Percentiles rank a stretch among this genome's conserved stretches.
phyloP scores from a whole-genome alignment of 306 rosid genomes.

The Acacia crassicarpa region DNA sequence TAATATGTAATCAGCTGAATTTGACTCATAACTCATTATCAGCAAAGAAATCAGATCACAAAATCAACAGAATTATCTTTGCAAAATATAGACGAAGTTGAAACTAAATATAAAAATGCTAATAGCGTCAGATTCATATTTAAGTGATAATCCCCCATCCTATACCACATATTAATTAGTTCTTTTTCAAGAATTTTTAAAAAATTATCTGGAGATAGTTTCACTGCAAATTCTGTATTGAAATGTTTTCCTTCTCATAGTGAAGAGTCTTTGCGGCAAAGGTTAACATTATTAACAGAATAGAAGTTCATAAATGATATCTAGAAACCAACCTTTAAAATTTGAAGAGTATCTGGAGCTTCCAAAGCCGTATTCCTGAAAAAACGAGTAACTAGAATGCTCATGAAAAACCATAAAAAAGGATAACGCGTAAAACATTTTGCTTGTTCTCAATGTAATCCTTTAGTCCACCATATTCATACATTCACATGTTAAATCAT shows the following conservation, averaged over 20 bases:
- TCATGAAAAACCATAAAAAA: neutral
- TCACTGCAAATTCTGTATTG: neutral
- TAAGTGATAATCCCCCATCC: neutral
- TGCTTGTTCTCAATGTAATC: constrained; percentile 9
- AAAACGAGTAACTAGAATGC: constrained; percentile 21
- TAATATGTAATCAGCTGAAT: neutral
- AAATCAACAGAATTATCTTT: constrained; percentile 1
- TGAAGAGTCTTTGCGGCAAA: constrained; percentile 7
- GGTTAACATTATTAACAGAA: constrained; percentile 3
- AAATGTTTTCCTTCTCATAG: neutral
- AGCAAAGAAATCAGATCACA: constrained; percentile 18
- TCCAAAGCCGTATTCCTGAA: constrained; percentile 65
- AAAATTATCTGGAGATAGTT: neutral
- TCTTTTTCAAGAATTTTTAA: neutral
- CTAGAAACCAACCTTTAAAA: constrained; percentile 62
- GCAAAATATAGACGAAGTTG: neutral
- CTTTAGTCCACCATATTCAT: constrained; percentile 15
- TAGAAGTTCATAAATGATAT: constrained; percentile 9
- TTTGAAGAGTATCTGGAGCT: constrained; percentile 42
- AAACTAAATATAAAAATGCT: neutral
- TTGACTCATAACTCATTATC: constrained; percentile 15
- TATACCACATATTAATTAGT: neutral
- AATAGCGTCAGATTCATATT: neutral
- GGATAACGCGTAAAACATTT: neutral
- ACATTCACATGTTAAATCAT: neutral